Conservation (phyloP, 2,329 filamentous ascomycete genomes). For the Colletotrichum sp. region DNA sequence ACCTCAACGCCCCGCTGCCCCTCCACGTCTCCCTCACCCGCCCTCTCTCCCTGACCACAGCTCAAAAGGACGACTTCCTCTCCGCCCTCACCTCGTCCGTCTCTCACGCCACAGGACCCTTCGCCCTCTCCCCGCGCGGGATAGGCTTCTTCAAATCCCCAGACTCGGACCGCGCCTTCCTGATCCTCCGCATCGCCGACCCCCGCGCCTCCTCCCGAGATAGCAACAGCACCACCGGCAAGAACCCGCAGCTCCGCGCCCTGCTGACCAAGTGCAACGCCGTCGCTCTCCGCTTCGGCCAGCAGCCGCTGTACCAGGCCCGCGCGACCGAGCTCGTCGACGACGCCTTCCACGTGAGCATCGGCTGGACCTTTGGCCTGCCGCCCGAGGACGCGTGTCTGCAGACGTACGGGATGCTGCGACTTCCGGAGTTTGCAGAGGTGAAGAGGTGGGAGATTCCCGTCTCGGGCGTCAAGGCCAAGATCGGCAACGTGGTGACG, state of each 20-base stretch:
- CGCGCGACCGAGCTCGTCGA: constrained; percentile 25
- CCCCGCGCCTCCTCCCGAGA: not conserved
- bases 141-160: constrained; percentile 57
- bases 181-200: constrained; percentile 71
- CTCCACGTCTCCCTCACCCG: constrained; percentile 92
- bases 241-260: constrained; percentile 59
- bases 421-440: constrained; percentile 21
- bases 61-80: constrained; percentile 74
- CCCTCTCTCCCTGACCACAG: constrained; percentile 75
- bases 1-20: constrained; percentile 78
- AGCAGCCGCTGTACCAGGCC: constrained; percentile 72
- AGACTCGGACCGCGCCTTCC: constrained; percentile 77
- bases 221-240: constrained; percentile 29
- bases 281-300: constrained; percentile 62
- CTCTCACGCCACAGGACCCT: constrained; percentile 34
- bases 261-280: constrained; percentile 73
- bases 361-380: constrained; percentile 78
- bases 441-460: constrained; percentile 51
- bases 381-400: constrained; percentile 50
- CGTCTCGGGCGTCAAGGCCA: constrained; percentile 71
- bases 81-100: constrained; percentile 54
- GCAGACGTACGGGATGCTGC: constrained; percentile 38
- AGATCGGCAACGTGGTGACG: constrained; percentile 75
- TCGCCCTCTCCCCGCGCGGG: constrained; percentile 41
- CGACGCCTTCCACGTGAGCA: constrained; percentile 81